phyloP scores from a whole-genome alignment of 2,329 filamentous ascomycete species.

The Madurella mycetomatis region DNA sequence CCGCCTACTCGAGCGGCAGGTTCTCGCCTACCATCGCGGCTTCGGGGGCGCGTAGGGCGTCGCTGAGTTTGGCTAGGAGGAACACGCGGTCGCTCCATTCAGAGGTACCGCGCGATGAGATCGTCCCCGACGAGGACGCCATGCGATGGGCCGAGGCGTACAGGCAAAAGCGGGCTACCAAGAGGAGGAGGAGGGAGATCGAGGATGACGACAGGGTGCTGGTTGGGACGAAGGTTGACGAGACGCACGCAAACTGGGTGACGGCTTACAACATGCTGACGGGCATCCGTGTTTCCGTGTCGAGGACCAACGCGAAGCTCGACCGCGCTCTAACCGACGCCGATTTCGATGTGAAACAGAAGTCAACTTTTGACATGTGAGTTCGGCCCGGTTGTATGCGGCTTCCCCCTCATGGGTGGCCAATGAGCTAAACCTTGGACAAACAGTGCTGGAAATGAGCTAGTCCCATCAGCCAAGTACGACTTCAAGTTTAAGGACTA shows the following conservation, averaged over 20 bases:
- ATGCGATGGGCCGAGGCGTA: slow-evolving; percentile 89
- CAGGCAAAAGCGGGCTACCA: slow-evolving; percentile 84
- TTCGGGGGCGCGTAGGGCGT: slow-evolving; percentile 65
- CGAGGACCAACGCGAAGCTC: slow-evolving; percentile 92
- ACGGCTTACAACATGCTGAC: slow-evolving; percentile 99
- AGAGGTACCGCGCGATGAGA: slow-evolving; percentile 77
- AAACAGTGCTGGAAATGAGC: slow-evolving; percentile 84
- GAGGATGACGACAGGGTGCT: slow-evolving; percentile 92
- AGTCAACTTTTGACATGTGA: slow-evolving; percentile 98
- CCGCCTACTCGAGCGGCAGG: slow-evolving; percentile 66
- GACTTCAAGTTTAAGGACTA: slow-evolving; percentile 99
- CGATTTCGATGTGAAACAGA: slow-evolving; percentile 91
- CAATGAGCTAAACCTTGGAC: slow-evolving; percentile 21
- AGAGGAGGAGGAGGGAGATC: slow-evolving; percentile 74
- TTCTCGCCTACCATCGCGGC: slow-evolving; percentile 65
- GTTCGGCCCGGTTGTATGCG: slow-evolving; percentile 32
- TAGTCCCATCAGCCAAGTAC: slow-evolving; percentile 97
- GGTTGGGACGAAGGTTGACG: slow-evolving; percentile 95
- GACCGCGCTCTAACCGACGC: slow-evolving; percentile 84
- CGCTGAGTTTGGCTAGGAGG: slow-evolving; percentile 75
- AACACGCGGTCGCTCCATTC: slow-evolving; percentile 82
- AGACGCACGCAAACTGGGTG: slow-evolving; percentile 94
- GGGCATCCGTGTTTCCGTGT: slow-evolving; percentile 94
- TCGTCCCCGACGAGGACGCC: slow-evolving; percentile 84
- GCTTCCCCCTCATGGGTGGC: neutral